Base-by-base conservation (phyloP, 768 basidiomycete genomes). In the Boletellus emodensis region DNA sequence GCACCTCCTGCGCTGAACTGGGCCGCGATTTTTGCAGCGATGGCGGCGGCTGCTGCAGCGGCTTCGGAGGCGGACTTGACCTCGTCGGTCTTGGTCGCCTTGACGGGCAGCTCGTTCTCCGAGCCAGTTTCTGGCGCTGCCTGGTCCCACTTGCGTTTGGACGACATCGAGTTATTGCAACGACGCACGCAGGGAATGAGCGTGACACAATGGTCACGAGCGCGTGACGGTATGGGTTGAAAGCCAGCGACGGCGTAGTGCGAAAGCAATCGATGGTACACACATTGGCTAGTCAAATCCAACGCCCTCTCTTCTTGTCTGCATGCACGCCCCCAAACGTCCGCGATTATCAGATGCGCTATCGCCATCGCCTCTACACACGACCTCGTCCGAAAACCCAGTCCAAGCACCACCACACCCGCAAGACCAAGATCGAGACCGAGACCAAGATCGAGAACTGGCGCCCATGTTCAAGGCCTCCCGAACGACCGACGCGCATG, bases 11-110 rank as follows among this genome's bases (percentile, higher is more conserved):
- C 78, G 48, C 75, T 77, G 53, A 91, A 88, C 61, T 91, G 88
- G 0, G 90, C 92, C 7, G 94, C 93, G 67, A 96, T 94, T 79
- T 94, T 93, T 53, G 94, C 93, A 51, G 93, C 91, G 55, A 94
- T 92, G 38, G 91, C 91, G 9, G 87, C 88, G 1, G 87, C 86
- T 0, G 83, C 84, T 4, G 86, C 85, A 2, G 83, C 81, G 6
- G 81, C 79, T 46, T 82, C 80, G 1, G 78, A 76, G 0, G 81
- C 80, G 2, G 70, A 70, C 60, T 81, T 79, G 41, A 67, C 72
- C 39, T 80, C 78, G 1, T 81, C 79, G 1, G 64, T 66, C 56
- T 76, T 77, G 12, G 68, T 62, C 1, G 69, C 72, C 49, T 81
- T 81, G 9, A 65, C 51, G 2, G 79, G 76, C 71, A 71, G 6